These are phyloP conservation scores for Centaurea solstitialis DNA, from an alignment of 129 eudicot species.

Conservation along the genomic window DNA sequence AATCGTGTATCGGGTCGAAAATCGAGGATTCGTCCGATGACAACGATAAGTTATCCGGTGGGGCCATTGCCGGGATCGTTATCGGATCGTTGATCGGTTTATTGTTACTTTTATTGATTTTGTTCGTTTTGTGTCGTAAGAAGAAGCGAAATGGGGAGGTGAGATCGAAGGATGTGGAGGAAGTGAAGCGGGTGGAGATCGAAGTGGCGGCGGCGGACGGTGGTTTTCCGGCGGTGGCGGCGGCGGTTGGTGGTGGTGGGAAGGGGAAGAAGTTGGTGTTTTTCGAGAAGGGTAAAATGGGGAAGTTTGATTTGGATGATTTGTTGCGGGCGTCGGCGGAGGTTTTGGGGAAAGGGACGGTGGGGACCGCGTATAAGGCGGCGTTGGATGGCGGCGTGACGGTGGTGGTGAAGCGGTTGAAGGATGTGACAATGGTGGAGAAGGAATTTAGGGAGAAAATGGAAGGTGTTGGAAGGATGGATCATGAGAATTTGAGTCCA, in stretches of 20 bases:
- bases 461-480: conserved; percentile 56
- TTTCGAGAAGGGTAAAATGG: conserved; percentile 25
- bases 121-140: conserved; percentile 41
- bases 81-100: conserved; percentile 47
- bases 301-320: conserved; percentile 64
- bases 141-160: conserved; percentile 16
- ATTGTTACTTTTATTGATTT: conserved; percentile 28
- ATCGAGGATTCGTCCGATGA: conserved; percentile 14
- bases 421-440: conserved; percentile 56
- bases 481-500: conserved; percentile 62
- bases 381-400: conserved; percentile 54
- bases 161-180: conserved; percentile 9
- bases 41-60: conserved; percentile 59
- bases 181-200: conserved; percentile 28
- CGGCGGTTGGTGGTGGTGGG: conserved; percentile 30
- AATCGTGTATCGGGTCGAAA: conserved; percentile 30
- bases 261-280: conserved; percentile 46
- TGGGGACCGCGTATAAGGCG: conserved; percentile 78
- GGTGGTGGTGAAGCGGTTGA: conserved; percentile 79
- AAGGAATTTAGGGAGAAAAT: conserved; percentile 59
- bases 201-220: conserved; percentile 28
- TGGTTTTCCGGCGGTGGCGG: conserved; percentile 12
- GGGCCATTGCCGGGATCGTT: conserved; percentile 65
- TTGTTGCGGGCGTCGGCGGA: conserved; percentile 73
- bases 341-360: conserved; percentile 76